Base-by-base conservation (phyloP, 2,329 filamentous ascomycete species). In the Rhynchosporium secalis region DNA sequence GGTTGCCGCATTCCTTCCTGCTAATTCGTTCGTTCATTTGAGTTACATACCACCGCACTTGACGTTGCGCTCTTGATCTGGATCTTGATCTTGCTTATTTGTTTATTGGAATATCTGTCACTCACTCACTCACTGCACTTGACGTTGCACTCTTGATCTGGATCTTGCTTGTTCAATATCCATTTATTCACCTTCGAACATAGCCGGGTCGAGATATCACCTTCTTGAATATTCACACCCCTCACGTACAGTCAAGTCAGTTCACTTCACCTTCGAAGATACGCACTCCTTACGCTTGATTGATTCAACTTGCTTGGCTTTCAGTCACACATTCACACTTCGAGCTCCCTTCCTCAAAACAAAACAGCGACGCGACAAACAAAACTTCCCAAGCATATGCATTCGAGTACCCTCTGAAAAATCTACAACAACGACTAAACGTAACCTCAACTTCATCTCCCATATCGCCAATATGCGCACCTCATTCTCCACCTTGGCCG, bases 401-500 rank as follows among this genome's bases (percentile, higher is more conserved):
- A 8, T 46, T 47, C 26, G 12, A 43, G 5, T 6, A 60, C 38
- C 40, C 26, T 12, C 41, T 58, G 40, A 62, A 46, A 31, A 12
- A 56, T 31, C 36, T 20, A 60, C 28, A 20, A 13, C 49, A 48
- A n/a, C 48, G 15, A 40, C 12, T 36, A 40, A 15, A 56, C 28
- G 26, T 38, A 52, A 38, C 26, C 38, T n/a, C 33, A n/a, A 7
- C 33, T 49, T 41, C 56, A 38, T 48, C 47, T 29, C 51, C 29
- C 28, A 45, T 57, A 29, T 49, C 28, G 41, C 51, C 58, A 65
- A 64, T 28, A 73, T 73, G 72, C 71, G 67, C 63, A 68, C 63
- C 56, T 62, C 66, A 8, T 62, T 71, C 62, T 65, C 67, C 33
- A 70, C 47, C 55, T 51, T 70, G 43, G 71, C 68, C 66, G 54